Evolutionary conservation across 1,284 basidiomycete species (phyloP).

Genomic region (Anthracocystis panici-leucophaei): DNA sequence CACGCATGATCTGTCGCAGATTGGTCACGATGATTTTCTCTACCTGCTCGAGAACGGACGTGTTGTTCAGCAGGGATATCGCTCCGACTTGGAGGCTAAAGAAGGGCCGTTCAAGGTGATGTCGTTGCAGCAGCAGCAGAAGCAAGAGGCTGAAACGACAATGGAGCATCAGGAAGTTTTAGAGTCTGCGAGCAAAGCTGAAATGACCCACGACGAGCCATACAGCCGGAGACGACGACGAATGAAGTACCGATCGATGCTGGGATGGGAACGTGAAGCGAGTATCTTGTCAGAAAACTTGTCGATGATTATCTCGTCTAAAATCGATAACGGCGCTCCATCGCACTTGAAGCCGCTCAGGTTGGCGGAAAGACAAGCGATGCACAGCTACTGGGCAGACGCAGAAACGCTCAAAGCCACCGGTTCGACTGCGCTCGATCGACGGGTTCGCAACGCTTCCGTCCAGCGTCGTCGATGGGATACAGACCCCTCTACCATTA

Average conservation of each 20-base stretch:
- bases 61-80: slow-evolving; percentile 90
- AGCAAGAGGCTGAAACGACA: background rate
- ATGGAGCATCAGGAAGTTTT: background rate
- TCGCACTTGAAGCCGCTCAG: slow-evolving; percentile 44
- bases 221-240: slow-evolving; percentile 70
- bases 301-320: slow-evolving; percentile 41
- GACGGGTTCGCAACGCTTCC: slow-evolving; percentile 12
- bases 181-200: background rate
- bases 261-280: slow-evolving; percentile 37
- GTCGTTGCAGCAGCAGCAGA: slow-evolving; percentile 20
- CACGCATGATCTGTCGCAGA: slow-evolving; percentile 92
- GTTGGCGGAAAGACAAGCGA: slow-evolving; percentile 36
- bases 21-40: slow-evolving; percentile 83
- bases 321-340: slow-evolving; percentile 15
- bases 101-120: slow-evolving; percentile 18
- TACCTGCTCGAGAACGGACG: slow-evolving; percentile 87
- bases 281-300: slow-evolving; percentile 33
- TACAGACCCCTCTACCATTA: background rate
- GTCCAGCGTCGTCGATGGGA: slow-evolving; percentile 33
- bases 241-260: slow-evolving; percentile 32
- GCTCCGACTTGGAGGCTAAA: slow-evolving; percentile 77
- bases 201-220: slow-evolving; percentile 49
- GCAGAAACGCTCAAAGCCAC: slow-evolving; percentile 36
- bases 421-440: slow-evolving; percentile 36
- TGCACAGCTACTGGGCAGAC: slow-evolving; percentile 37